Percentiles rank a stretch among this genome's conserved stretches.
phyloP scores from a whole-genome alignment of 345 rosid genomes.

The Salix arbutifolia region DNA sequence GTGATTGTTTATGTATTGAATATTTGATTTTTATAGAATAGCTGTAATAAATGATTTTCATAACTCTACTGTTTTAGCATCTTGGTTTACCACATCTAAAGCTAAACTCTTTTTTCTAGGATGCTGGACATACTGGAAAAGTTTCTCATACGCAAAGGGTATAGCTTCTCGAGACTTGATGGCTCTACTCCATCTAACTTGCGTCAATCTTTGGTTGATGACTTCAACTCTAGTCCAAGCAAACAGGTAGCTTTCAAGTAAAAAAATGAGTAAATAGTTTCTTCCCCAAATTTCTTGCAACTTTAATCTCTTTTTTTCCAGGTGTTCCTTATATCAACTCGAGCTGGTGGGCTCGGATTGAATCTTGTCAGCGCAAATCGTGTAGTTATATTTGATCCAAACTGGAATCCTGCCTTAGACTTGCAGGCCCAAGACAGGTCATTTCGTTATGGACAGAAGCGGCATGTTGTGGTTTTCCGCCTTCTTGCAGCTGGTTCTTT shows the following conservation, averaged over 20 bases:
- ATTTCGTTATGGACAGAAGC: slow-evolving; percentile 89
- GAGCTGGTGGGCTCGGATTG: slow-evolving; percentile 98
- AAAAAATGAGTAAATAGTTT: background rate
- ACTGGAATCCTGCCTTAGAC: slow-evolving; percentile 96
- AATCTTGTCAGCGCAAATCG: slow-evolving; percentile 96
- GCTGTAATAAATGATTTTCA: background rate
- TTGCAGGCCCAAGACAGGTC: slow-evolving; percentile 94
- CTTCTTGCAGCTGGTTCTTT: slow-evolving; percentile 95
- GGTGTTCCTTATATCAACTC: slow-evolving; percentile 97
- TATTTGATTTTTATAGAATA: background rate
- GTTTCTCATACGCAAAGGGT: slow-evolving; percentile 82
- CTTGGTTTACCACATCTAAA: slow-evolving; percentile 15
- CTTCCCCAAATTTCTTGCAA: background rate
- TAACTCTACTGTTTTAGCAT: background rate
- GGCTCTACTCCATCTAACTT: slow-evolving; percentile 84
- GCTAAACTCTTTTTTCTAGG: slow-evolving; percentile 37
- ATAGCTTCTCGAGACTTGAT: slow-evolving; percentile 83
- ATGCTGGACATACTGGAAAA: slow-evolving; percentile 93
- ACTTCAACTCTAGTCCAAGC: slow-evolving; percentile 89
- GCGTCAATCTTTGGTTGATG: slow-evolving; percentile 81
- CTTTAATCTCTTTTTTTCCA: slow-evolving; percentile 22
- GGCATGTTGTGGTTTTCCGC: slow-evolving; percentile 92
- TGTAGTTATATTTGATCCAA: slow-evolving; percentile 92
- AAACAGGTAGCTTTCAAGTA: slow-evolving; percentile 50
- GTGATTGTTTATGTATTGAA: background rate